Conservation (phyloP, 192 early-diverging fungal genomes). For the Mortierella alpina region DNA sequence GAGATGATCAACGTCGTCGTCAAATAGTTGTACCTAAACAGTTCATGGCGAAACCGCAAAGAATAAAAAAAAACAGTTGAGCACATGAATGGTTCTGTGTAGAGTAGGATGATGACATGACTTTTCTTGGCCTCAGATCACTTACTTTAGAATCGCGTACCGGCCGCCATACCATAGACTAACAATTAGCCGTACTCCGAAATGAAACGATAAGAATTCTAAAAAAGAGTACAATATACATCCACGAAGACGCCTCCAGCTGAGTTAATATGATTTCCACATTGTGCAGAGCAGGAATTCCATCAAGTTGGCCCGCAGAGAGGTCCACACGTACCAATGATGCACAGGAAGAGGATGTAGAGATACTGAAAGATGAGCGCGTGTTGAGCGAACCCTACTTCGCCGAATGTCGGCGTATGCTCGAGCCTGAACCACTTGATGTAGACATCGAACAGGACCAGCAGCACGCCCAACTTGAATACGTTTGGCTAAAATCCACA, state of each 20-base stretch:
- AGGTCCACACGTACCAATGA: constrained; percentile 60
- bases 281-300: not conserved
- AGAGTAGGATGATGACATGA: too few relatives aligned
- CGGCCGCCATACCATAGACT: constrained; percentile 56
- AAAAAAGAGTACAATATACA: not conserved
- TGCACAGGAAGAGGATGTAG: constrained; percentile 77
- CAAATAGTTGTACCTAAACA: constrained; percentile 68
- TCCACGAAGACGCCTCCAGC: too few relatives aligned
- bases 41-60: not conserved
- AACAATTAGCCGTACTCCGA: constrained; percentile 62
- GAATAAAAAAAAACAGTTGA: not conserved
- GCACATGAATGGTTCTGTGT: not conserved
- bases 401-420: constrained; percentile 63
- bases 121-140: not conserved
- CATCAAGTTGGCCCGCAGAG: not conserved
- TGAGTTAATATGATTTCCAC: not conserved
- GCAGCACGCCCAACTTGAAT: constrained; percentile 78
- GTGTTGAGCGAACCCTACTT: constrained; percentile 72
- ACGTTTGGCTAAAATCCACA: constrained; percentile 65
- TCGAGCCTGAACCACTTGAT: constrained; percentile 94
- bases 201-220: constrained; percentile 72
- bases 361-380: constrained; percentile 79
- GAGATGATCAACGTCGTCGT: constrained; percentile 82
- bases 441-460: constrained; percentile 92
- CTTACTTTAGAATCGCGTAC: constrained; percentile 57